Percentiles rank a stretch among this genome's conserved stretches.
These are phyloP conservation scores for Lizonia empirigonia DNA, from an alignment of 2,329 filamentous ascomycete species.

Conservation along the genomic window DNA sequence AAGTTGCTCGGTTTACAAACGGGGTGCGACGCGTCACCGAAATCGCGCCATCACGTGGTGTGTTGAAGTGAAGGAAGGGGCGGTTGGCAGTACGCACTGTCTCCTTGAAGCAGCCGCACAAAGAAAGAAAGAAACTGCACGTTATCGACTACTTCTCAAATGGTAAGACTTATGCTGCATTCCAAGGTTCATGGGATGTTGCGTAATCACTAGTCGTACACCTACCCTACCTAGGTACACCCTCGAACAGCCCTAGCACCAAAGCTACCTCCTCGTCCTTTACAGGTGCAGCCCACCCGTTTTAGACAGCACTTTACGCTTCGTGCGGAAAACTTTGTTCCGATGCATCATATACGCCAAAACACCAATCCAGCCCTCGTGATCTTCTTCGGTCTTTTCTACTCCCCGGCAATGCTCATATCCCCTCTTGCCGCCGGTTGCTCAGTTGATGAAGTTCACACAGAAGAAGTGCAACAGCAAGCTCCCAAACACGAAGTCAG, in stretches of 20 bases:
- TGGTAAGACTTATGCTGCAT: conserved; percentile 1
- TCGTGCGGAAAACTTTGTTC: too few relatives aligned
- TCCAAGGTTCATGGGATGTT: conserved; percentile 4
- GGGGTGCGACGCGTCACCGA: conserved; percentile 1
- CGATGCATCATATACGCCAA: too few relatives aligned
- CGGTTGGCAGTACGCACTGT: not conserved
- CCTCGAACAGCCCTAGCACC: not conserved
- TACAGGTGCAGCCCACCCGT: too few relatives aligned
- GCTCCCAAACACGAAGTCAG: conserved; percentile 94
- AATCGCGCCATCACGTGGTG: conserved; percentile 6
- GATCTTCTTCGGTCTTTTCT: not conserved
- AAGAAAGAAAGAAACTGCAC: not conserved
- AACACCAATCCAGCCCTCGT: conserved; percentile 1
- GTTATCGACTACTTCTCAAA: not conserved
- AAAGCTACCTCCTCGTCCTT: not conserved
- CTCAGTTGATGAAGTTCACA: conserved; percentile 98
- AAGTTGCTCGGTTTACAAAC: not conserved
- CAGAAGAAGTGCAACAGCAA: conserved; percentile 98
- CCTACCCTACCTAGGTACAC: conserved; percentile 1
- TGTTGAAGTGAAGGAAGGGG: conserved; percentile 1
- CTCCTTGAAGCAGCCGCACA: not conserved
- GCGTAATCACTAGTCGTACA: not conserved
- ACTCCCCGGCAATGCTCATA: not conserved
- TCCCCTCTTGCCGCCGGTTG: not conserved
- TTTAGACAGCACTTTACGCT: too few relatives aligned